Conservation (phyloP, 192 early-diverging fungal species). For the Podila minutissima region DNA sequence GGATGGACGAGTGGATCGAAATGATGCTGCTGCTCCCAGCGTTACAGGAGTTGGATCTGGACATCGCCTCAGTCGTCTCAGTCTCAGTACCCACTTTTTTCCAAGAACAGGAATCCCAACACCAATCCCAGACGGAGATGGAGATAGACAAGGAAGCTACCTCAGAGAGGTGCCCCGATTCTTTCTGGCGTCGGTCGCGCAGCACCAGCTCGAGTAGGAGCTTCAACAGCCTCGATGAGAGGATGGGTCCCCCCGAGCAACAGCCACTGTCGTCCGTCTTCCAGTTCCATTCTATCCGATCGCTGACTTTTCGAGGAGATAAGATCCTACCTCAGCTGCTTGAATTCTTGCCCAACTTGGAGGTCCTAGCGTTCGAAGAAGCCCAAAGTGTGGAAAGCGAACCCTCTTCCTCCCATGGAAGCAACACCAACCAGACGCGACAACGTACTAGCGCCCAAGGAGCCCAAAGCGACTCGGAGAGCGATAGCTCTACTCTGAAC, state of each 20-base stretch:
- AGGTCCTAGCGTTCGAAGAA: constrained; percentile 13
- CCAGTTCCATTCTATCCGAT: constrained; percentile 16
- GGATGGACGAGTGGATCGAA: constrained; percentile 24
- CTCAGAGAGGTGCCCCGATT: too few species aligned
- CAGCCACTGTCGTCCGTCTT: too few species aligned
- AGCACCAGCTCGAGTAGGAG: too few species aligned
- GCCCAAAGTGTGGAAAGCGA: neutral
- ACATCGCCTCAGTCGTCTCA: constrained; percentile 7
- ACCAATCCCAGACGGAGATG: neutral
- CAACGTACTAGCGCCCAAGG: neutral
- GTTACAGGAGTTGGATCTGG: constrained; percentile 15
- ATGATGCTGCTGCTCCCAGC: constrained; percentile 20
- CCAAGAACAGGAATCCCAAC: neutral
- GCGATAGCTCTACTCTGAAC: constrained; percentile 1
- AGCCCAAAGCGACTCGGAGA: neutral
- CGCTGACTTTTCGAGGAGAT: constrained; percentile 25
- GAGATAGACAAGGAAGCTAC: too few species aligned
- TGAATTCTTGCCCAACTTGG: constrained; percentile 21
- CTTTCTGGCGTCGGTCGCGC: too few species aligned
- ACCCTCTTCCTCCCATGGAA: neutral
- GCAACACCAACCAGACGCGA: neutral
- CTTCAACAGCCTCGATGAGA: too few species aligned
- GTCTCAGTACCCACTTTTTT: neutral
- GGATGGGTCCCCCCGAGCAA: too few species aligned
- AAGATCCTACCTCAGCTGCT: constrained; percentile 17